Base-by-base conservation (phyloP, 805 yeast species). In the Candida cerambycidarum region DNA sequence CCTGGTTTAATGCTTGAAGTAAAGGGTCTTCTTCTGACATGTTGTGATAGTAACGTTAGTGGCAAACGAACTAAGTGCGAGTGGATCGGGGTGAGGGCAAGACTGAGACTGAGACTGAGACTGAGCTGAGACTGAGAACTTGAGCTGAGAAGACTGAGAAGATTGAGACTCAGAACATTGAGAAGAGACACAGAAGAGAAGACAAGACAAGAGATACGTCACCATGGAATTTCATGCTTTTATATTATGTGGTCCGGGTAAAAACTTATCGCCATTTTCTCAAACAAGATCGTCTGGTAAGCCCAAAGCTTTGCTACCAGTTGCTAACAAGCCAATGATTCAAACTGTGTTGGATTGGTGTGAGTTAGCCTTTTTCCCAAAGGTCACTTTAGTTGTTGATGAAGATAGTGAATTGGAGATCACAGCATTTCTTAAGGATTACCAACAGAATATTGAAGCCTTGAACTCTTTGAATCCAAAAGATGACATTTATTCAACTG, bases 291-390 rank as follows among this genome's bases (percentile, higher is more conserved):
- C 79, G 12, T 71, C 84, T 2, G 90, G 93, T 13, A 59, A 76
- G 5, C 78, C 95, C 7, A 93, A 93, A 67, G 95, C 97, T 0
- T 68, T 90, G 38, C 64, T 95, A 33, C 98, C 98, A 2, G 73
- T 93, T 27, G 98, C 93, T 6, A 90, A 90, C 61, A 78, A 78
- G 55, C 95, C 97, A 11, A 83, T 93, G 89, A 69, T 93, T 32
- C 83, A 83, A 55, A 85, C 88, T 58, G 95, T 85, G 2, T 71
- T 93, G 27, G 90, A 85, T 53, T 93, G 98, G 98, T 90, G 98
- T 70, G 89, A 82, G 56, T 74, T 76, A 57, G 97, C 95, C 2
- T 82, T 82, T 45, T 90, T 90, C 63, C 78, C 77, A 35, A 78
- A 77, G 35, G 76, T 86, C 36, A 79, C 85, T 15, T 72, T 90